These are phyloP conservation scores for Alopecurus myosuroides DNA, from an alignment of 176 grass and related monocot species.

Conservation along the genomic window DNA sequence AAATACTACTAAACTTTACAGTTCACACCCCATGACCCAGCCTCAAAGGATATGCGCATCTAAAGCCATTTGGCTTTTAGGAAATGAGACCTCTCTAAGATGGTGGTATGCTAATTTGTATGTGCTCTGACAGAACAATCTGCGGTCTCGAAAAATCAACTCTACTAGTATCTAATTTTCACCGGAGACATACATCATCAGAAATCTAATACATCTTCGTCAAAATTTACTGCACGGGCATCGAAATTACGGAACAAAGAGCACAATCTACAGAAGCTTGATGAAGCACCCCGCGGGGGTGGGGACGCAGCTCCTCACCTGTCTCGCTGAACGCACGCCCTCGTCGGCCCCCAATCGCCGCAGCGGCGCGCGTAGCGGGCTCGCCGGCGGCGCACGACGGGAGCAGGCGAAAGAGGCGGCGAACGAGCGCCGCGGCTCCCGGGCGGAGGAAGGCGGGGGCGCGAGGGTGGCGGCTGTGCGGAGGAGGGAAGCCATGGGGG, in stretches of 20 bases:
- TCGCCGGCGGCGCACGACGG: not conserved
- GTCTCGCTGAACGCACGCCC: constrained; percentile 20
- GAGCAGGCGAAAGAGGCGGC: constrained; percentile 14
- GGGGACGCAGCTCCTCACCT: constrained; percentile 30
- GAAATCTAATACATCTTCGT: not conserved
- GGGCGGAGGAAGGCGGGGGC: not conserved
- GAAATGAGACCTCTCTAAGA: not conserved
- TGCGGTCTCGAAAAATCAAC: not conserved
- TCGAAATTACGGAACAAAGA: not conserved
- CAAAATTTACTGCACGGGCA: not conserved
- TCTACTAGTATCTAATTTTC: not conserved
- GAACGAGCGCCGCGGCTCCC: constrained; percentile 3
- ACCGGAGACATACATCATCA: not conserved
- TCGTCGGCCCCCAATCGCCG: constrained; percentile 20
- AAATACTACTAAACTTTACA: not conserved
- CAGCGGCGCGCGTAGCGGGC: constrained; percentile 13
- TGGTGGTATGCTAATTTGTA: not conserved
- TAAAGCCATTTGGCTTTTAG: not conserved
- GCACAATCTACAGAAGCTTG: not conserved
- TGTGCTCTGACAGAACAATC: not conserved
- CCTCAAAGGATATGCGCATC: not conserved
- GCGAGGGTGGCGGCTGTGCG: constrained; percentile 36
- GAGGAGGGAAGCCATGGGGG: constrained; percentile 49
- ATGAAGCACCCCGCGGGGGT: not conserved
- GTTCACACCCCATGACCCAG: not conserved